Base-by-base conservation (phyloP, 2,329 filamentous ascomycete species). In the Escovopsis sp. region DNA sequence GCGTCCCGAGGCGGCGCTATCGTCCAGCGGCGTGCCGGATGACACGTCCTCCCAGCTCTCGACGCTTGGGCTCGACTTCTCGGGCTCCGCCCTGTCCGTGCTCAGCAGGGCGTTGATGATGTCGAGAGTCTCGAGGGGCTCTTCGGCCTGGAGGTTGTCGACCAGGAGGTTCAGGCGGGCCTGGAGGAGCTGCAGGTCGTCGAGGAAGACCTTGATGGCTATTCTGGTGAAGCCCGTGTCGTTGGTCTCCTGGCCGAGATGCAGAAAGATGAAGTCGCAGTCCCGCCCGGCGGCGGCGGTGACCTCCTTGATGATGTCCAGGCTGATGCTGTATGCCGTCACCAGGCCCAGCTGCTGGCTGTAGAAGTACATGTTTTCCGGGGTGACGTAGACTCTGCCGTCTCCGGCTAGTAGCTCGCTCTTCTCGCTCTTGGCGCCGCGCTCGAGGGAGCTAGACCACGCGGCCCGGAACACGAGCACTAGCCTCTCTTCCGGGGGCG, bases 261-360 rank as follows among this genome's bases (percentile, higher is more conserved):
- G 88, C 33, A 98, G 62, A 57, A 87, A 94, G 27, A 96, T 73
- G 57, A 88, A 94, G 61, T 98, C 91, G 55, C 86, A 94, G 52
- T 95, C 87, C 56, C 81, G 81, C 15, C 91, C 91, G 11, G 86
- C 81, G 2, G 86, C 86, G 32, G 84, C 84, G 20, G 86, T 95
- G 35, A 96, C 85, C 60, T 96, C 91, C 8, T 78, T 77, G 43
- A 98, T 85, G 38, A 74, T 78, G 42, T 79, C 73, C 43, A 98
- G 68, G 42, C 72, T 77, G 39, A 93, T 76, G 13, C 76, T 76
- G 39, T 87, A 89, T 1, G 89, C 84, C 31, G 94, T 71, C 1
- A 96, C 82, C 6, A 98, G 71, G 6, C 91, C 91, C 57, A 95
- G 79, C 55, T 95, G 84, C 54, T 96, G 84, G 52, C 88, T 93